phyloP scores from a whole-genome alignment of 768 basidiomycete species.

The Mycena epipterygia region DNA sequence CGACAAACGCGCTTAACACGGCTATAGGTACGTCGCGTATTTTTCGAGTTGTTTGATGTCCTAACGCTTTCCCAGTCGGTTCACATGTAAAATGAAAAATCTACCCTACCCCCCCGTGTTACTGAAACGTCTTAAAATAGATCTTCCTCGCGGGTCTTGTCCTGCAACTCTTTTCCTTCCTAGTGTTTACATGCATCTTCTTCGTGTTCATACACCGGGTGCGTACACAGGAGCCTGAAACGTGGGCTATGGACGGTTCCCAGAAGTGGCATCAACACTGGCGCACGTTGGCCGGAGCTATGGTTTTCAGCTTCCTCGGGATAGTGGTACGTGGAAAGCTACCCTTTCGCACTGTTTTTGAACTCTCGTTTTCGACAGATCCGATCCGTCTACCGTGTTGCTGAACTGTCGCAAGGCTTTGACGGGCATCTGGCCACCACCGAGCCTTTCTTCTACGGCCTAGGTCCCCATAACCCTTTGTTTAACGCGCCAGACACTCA shows the following conservation, averaged over 20 bases:
- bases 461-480: constrained; percentile 46
- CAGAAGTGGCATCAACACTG: constrained; percentile 69
- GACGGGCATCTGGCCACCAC: constrained; percentile 67
- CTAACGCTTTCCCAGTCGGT: constrained; percentile 4
- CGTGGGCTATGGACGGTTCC: constrained; percentile 55
- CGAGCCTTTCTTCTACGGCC: constrained; percentile 74
- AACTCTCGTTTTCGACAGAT: constrained; percentile 58
- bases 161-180: constrained; percentile 68
- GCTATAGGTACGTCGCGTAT: constrained; percentile 50
- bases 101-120: background rate
- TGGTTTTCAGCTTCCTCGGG: constrained; percentile 70
- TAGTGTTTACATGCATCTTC: constrained; percentile 61
- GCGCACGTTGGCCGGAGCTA: constrained; percentile 65
- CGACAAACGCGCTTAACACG: constrained; percentile 47
- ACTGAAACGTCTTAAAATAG: constrained; percentile 41
- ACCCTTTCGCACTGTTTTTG: background rate
- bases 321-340: constrained; percentile 63
- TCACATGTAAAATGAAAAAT: constrained; percentile 1
- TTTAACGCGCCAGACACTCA: background rate
- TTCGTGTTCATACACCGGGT: constrained; percentile 65
- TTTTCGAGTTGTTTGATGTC: constrained; percentile 29
- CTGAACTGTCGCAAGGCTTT: constrained; percentile 77
- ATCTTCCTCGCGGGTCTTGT: constrained; percentile 70
- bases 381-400: constrained; percentile 72
- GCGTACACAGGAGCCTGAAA: constrained; percentile 51